These are phyloP conservation scores for Cryptomeria japonica DNA, from an alignment of 75 land plant genomes.

Conservation along the genomic window DNA sequence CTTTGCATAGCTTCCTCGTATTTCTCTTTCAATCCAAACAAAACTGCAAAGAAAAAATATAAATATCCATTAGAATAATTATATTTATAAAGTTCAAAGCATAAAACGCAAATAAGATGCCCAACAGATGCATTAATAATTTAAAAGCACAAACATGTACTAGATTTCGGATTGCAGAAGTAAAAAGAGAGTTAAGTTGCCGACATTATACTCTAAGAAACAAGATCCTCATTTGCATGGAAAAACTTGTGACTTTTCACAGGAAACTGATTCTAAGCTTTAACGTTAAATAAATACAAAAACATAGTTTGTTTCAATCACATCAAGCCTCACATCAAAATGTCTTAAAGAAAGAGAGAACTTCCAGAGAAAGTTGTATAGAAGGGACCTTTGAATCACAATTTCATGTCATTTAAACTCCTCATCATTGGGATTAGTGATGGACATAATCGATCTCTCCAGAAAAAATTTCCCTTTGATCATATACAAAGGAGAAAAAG, in stretches of 20 bases:
- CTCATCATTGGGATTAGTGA: background rate
- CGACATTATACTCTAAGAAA: background rate
- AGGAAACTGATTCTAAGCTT: background rate
- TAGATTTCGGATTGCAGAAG: background rate
- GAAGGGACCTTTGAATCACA: background rate
- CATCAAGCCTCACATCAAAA: background rate
- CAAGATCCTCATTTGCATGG: background rate
- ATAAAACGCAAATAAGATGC: background rate
- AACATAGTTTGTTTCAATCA: background rate
- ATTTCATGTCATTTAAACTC: background rate
- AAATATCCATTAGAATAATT: background rate
- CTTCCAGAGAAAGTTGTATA: background rate
- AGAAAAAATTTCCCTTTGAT: background rate
- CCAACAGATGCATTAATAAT: background rate
- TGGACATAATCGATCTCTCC: background rate
- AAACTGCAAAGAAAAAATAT: slow-evolving; percentile 38
- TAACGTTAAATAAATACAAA: background rate
- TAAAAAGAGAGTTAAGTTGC: background rate
- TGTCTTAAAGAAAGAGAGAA: background rate
- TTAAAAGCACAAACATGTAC: background rate
- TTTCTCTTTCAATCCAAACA: slow-evolving; percentile 67
- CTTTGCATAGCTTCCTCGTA: slow-evolving; percentile 75
- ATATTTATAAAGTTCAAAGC: background rate
- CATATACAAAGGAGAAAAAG: background rate
- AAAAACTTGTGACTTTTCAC: background rate